These are phyloP conservation scores for Chytriomyces hyalinus DNA, from an alignment of 192 early-diverging fungal genomes.

Conservation along the genomic window DNA sequence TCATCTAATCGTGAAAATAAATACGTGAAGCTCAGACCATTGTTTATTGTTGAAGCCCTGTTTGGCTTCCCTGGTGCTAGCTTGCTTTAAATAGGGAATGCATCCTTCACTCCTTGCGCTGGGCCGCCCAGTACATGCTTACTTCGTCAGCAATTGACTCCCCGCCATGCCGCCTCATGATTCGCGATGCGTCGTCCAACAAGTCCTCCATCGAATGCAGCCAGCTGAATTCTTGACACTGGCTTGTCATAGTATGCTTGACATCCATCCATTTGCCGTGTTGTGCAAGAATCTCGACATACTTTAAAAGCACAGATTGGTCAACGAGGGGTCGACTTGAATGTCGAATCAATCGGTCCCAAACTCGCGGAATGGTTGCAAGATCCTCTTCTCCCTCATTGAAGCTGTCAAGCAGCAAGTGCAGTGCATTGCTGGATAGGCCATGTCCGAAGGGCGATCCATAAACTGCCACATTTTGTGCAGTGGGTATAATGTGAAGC, in stretches of 20 bases:
- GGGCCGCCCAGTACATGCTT: too few relatives aligned
- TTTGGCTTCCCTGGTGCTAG: too few relatives aligned
- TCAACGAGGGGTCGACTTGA: not conserved
- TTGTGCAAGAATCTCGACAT: conserved; percentile 12
- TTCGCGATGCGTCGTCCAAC: not conserved
- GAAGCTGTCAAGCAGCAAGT: conserved; percentile 12
- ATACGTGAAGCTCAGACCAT: too few relatives aligned
- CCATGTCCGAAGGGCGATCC: not conserved
- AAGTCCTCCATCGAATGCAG: not conserved
- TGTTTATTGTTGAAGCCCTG: too few relatives aligned
- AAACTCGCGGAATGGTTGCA: not conserved
- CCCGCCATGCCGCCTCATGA: not conserved
- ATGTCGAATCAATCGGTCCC: not conserved
- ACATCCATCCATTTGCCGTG: conserved; percentile 1
- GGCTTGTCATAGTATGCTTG: conserved; percentile 1
- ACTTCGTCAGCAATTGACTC: not conserved
- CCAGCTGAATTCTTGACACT: conserved; percentile 9
- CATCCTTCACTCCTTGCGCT: too few relatives aligned
- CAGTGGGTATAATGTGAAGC: not conserved
- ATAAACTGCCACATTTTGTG: not conserved
- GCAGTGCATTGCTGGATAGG: not conserved
- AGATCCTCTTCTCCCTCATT: conserved; percentile 2
- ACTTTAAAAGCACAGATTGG: conserved; percentile 7
- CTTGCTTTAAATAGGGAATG: too few relatives aligned
- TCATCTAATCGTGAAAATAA: too few relatives aligned